Conservation (phyloP, 345 rosid species). For the Barbarea vulgaris region DNA sequence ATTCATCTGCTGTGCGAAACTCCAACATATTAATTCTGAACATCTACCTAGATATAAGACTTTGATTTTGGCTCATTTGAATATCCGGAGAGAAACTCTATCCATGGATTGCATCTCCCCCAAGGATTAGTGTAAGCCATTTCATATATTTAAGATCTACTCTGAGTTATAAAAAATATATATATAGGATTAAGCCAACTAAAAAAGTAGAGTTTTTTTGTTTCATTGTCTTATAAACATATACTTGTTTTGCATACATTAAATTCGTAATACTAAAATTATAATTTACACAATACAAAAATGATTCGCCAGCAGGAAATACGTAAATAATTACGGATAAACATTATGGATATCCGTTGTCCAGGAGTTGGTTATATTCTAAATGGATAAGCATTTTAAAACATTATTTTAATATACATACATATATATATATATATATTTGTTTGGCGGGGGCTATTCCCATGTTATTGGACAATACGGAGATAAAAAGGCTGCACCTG, state of each 20-base stretch:
- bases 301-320: background rate
- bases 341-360: background rate
- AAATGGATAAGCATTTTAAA: background rate
- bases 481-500: conserved; percentile 31
- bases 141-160: no score
- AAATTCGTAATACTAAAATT: background rate
- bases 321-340: background rate
- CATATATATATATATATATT: background rate
- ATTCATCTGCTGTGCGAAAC: no score
- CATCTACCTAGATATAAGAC: no score
- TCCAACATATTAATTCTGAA: no score
- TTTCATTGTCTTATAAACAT: background rate
- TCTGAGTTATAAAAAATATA: no score
- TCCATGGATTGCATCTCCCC: no score
- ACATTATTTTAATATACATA: background rate
- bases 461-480: conserved; percentile 41
- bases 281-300: background rate
- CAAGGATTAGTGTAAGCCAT: no score
- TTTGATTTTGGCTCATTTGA: no score
- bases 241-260: no score
- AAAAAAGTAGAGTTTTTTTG: background rate
- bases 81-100: no score
- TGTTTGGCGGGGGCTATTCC: conserved; percentile 34
- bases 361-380: conserved; percentile 31
- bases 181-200: background rate